Conservation (phyloP, 2,329 filamentous ascomycete genomes). For the Emmonsiellopsis sp. region DNA sequence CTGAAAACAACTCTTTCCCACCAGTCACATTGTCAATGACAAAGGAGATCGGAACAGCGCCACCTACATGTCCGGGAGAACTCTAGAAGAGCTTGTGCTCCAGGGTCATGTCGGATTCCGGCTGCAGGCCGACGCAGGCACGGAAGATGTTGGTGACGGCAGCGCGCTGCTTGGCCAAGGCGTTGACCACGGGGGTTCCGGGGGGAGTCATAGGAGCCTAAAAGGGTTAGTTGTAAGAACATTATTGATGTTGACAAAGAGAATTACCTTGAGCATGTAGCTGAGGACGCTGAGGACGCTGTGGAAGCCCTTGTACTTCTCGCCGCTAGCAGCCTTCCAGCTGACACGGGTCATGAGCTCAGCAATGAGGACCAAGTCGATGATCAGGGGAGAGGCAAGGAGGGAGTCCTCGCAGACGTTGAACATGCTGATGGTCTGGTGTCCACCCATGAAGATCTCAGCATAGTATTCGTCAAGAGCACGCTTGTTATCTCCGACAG, state of each 20-base stretch:
- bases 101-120: slow-evolving; percentile 96
- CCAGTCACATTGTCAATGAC: no score
- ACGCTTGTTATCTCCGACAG: slow-evolving; percentile 97
- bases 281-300: slow-evolving; percentile 92
- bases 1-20: no score
- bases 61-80: neutral
- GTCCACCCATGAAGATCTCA: slow-evolving; percentile 97
- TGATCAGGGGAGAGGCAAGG: slow-evolving; percentile 90
- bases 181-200: slow-evolving; percentile 90
- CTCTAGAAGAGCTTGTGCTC: slow-evolving; percentile 93
- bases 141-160: slow-evolving; percentile 98
- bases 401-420: slow-evolving; percentile 99
- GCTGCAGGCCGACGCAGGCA: slow-evolving; percentile 90
- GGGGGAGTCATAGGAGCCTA: slow-evolving; percentile 86
- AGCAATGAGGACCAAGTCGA: slow-evolving; percentile 82
- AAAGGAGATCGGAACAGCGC: neutral
- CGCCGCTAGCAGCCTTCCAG: slow-evolving; percentile 62
- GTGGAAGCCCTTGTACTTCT: slow-evolving; percentile 87
- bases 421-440: slow-evolving; percentile 97
- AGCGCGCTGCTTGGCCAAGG: slow-evolving; percentile 88
- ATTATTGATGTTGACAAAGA: neutral
- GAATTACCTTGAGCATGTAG: slow-evolving; percentile 78
- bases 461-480: slow-evolving; percentile 98
- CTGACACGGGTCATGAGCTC: slow-evolving; percentile 98
- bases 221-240: slow-evolving; percentile 7